Base-by-base conservation (phyloP, 352 stramenopile species). In the Pythium catenulatum region DNA sequence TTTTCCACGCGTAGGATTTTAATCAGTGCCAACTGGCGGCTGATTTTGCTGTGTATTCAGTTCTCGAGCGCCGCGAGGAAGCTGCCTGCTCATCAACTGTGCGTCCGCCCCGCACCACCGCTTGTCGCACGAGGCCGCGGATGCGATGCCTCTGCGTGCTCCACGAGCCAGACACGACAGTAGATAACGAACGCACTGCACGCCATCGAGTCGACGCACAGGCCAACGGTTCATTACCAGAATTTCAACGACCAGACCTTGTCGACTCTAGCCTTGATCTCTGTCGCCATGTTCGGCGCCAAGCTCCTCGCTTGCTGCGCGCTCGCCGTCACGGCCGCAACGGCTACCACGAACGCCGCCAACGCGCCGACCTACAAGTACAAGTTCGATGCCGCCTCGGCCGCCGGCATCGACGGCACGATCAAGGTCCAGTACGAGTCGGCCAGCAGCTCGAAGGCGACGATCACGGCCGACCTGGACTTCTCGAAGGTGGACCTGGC, bases 401-500 rank as follows among this genome's bases (percentile, higher is more conserved):
- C 92, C 4, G 92, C 78, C 0, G 92, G 91, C 17, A 79, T 94
- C 39, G 89, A 92, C 30, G 91, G 91, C 54, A 65, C 34, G 73
- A 91, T 94, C 78, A 81, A 83, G 14, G 90, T 94, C 7, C 56
- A 93, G 50, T 96, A 95, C 85, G 85, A 63, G 21, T 79, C 80
- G 1, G 78, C 85, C 0, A 87, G 73, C 50, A 90, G 79, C 77
- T 90, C 85, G 37, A 92, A 90, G 69, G 90, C 85, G n/a, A 85
- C 78, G n/a, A 90, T 96, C 72, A 77, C 79, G 3, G 79, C 86
- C 48, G 30, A 91, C 0, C 83, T 95, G 15, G 90, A 96, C 87
- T 96, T 96, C 72, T 90, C 45, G 34, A 17, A 52, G 13, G 65
- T 86, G 2, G 58, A 89, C 36, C 45, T 79, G 46, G 36, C 27